Base-by-base conservation (phyloP, 2,329 filamentous ascomycete genomes). In the Neocucurbitaria cava region DNA sequence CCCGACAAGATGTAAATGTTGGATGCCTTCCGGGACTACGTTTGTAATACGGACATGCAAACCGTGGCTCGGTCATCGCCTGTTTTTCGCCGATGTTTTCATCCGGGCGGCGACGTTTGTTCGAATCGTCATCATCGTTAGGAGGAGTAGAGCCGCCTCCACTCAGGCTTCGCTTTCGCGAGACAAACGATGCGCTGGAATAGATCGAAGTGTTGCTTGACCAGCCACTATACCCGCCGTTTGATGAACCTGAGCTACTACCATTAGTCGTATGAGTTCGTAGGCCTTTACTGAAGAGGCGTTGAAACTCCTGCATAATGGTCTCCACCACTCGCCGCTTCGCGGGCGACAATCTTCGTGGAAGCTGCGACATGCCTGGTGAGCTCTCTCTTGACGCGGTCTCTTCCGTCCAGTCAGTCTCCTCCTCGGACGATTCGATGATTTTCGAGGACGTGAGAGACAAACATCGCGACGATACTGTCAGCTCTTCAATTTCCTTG, bases 11-110 rank as follows among this genome's bases (percentile, higher is more conserved):
- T 15, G 65, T 68, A 35, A 62, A 68, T 5, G 62, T 68, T 39
- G 61, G 59, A 52, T 66, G 65, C 15, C 59, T 46, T n/a, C 65
- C 62, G 2, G 65, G 65, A 36, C 66, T 66, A 5, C 65, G 54
- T 47, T 68, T 68, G 46, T 68, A 65, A 39, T 61, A 68, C 4
- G 65, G 65, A 43, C 65, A 68, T 2, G 65, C 65, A 39, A 66
- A 66, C 15, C 65, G 47, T 6, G 52, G 38, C 28, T 68, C 65
- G 10, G 53, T 41, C 8, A 42, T 20, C 11, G 43, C 5, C 23
- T 60, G 54, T 31, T 58, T 64, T 21, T 47, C 36, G 17, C 36
- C 33, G 11, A 23, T 30, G 17, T 62, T 65, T 0, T 51, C 42
- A n/a, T 66, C 58, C 9, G 62, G 58, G 13, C 58, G 51, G 31